These are phyloP conservation scores for Obba rivulosa DNA, from an alignment of 768 basidiomycete species.

Conservation along the genomic window DNA sequence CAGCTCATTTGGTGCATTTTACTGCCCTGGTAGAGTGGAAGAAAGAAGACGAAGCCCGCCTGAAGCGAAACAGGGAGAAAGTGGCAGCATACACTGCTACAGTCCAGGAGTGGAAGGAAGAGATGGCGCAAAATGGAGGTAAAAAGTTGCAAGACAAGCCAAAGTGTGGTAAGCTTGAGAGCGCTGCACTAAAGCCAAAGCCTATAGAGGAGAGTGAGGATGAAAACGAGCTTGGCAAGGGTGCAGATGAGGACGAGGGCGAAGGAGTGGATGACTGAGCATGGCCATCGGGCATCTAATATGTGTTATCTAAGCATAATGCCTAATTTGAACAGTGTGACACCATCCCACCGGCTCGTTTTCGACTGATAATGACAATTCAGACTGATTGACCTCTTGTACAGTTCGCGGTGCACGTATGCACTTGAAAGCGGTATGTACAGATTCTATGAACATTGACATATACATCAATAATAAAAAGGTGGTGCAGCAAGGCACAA, in stretches of 20 bases:
- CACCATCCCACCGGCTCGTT: too few species aligned
- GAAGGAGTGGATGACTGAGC: not conserved
- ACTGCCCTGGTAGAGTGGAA: constrained; percentile 16
- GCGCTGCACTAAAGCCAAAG: too few species aligned
- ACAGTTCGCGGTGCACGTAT: too few species aligned
- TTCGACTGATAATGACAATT: too few species aligned
- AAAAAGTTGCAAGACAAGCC: constrained; percentile 6
- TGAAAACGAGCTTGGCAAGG: too few species aligned
- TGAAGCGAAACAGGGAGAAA: constrained; percentile 15
- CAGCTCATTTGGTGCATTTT: constrained; percentile 2
- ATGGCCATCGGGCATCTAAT: not conserved
- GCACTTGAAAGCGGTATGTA: too few species aligned
- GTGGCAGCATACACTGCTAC: constrained; percentile 8
- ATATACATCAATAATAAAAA: too few species aligned
- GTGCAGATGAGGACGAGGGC: constrained; percentile 1
- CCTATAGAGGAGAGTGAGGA: not conserved
- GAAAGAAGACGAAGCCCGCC: constrained; percentile 8
- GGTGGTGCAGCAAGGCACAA: too few species aligned
- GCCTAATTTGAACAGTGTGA: too few species aligned
- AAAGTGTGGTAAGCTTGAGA: constrained; percentile 6
- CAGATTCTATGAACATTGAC: too few species aligned
- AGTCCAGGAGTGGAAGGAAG: constrained; percentile 13
- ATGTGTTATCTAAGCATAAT: too few species aligned
- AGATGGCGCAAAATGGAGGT: constrained; percentile 17
- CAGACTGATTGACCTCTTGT: too few species aligned